phyloP scores from a whole-genome alignment of 306 rosid species.

The Senna tora region DNA sequence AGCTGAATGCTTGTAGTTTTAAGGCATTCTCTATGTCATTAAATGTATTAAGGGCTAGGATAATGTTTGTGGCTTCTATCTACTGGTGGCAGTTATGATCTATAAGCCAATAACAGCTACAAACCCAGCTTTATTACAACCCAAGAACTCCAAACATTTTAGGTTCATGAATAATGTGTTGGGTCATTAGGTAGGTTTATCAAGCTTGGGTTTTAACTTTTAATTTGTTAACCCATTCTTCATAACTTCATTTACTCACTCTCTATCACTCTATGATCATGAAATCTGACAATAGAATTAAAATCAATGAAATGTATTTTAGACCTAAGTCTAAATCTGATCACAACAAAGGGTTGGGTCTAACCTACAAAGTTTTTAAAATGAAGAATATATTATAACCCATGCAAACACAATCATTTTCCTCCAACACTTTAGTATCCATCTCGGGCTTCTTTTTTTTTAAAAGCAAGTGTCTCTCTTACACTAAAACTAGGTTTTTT shows the following conservation, averaged over 20 bases:
- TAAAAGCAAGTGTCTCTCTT: too few species aligned
- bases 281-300: too few species aligned
- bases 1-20: background rate
- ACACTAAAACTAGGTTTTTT: too few species aligned
- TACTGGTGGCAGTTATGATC: too few species aligned
- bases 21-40: background rate
- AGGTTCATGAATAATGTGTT: background rate
- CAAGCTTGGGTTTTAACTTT: background rate
- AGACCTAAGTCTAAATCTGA: too few species aligned
- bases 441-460: too few species aligned
- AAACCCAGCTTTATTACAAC: background rate
- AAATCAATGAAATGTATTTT: background rate
- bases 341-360: too few species aligned
- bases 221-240: background rate
- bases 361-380: too few species aligned
- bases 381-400: too few species aligned
- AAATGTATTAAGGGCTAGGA: background rate
- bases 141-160: background rate
- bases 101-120: background rate
- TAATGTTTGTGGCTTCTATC: background rate
- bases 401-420: too few species aligned
- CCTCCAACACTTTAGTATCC: too few species aligned
- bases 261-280: too few species aligned
- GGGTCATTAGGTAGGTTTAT: background rate
- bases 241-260: background rate